Evolutionary conservation across 2,329 filamentous ascomycete genomes (phyloP).

Genomic region (Alternaria novae-zelandiae): DNA sequence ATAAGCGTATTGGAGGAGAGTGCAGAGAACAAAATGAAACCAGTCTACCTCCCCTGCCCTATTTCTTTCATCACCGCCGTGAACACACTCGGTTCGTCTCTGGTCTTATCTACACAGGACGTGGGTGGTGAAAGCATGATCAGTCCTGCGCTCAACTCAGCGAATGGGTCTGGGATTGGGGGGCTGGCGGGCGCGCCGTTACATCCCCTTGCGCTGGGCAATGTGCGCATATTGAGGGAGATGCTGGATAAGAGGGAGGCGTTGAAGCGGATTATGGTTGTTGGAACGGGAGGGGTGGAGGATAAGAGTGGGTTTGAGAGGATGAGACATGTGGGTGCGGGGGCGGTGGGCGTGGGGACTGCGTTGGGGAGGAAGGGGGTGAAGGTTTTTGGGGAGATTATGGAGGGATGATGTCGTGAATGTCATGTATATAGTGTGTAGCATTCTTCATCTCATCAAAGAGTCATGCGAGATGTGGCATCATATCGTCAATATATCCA

Average conservation of each 20-base stretch:
- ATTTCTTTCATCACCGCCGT: slow-evolving; percentile 75
- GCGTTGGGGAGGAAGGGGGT: slow-evolving; percentile 70
- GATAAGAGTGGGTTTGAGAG: slow-evolving; percentile 67
- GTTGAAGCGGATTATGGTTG: slow-evolving; percentile 65
- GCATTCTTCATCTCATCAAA: too few relatives aligned
- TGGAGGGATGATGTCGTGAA: too few relatives aligned
- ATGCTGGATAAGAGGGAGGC: slow-evolving; percentile 18
- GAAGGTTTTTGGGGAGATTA: slow-evolving; percentile 67
- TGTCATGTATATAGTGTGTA: too few relatives aligned
- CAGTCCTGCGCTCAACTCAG: slow-evolving; percentile 55
- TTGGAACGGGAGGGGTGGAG: slow-evolving; percentile 76
- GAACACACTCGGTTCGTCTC: slow-evolving; percentile 72
- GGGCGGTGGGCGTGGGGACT: slow-evolving; percentile 69
- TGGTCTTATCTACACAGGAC: too few relatives aligned
- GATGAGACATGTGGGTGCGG: slow-evolving; percentile 70
- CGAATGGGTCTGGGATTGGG: slow-evolving; percentile 65
- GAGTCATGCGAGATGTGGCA: too few relatives aligned
- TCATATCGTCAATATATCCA: too few relatives aligned
- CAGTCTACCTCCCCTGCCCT: slow-evolving; percentile 38
- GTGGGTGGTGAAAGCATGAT: not conserved
- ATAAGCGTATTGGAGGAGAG: slow-evolving; percentile 57
- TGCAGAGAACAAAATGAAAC: slow-evolving; percentile 21
- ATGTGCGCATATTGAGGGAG: slow-evolving; percentile 54
- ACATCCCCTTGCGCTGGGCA: slow-evolving; percentile 76
- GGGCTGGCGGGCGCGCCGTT: slow-evolving; percentile 75